A percentile compares a stretch with the other conserved stretches of the same genome.
Conservation (phyloP, 1,284 basidiomycete species). For the Leccinum insolens region DNA sequence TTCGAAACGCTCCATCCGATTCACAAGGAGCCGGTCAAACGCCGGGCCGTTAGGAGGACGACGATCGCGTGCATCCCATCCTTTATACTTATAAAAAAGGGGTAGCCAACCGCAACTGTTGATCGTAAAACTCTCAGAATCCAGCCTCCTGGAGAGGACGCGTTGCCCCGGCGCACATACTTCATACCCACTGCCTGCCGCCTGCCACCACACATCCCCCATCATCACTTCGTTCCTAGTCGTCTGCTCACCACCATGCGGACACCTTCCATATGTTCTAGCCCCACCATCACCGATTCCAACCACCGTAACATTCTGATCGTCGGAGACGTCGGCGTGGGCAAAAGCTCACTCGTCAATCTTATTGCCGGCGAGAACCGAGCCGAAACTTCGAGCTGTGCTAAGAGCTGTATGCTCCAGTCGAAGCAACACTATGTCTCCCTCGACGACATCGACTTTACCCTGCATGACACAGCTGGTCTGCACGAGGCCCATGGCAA, state of each 20-base stretch:
- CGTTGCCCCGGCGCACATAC: slow-evolving; percentile 1
- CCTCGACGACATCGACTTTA: slow-evolving; percentile 22
- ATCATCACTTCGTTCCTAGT: slow-evolving; percentile 4
- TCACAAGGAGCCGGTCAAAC: slow-evolving; percentile 10
- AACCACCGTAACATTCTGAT: slow-evolving; percentile 30
- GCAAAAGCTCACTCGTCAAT: slow-evolving; percentile 37
- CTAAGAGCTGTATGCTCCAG: slow-evolving; percentile 26
- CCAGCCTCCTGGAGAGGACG: slow-evolving; percentile 5
- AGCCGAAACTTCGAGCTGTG: slow-evolving; percentile 27
- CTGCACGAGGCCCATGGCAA: slow-evolving; percentile 38
- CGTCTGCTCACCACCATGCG: slow-evolving; percentile 18
- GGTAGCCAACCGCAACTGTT: neutral
- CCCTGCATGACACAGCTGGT: slow-evolving; percentile 43
- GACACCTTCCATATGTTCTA: slow-evolving; percentile 19
- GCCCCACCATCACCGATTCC: slow-evolving; percentile 17
- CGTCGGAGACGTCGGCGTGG: slow-evolving; percentile 33
- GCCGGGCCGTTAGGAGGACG: slow-evolving; percentile 9
- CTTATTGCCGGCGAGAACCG: slow-evolving; percentile 26
- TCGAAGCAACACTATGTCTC: slow-evolving; percentile 20
- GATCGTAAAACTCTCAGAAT: slow-evolving; percentile 2
- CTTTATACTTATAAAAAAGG: slow-evolving; percentile 22
- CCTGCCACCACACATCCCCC: slow-evolving; percentile 2
- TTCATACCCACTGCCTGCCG: neutral
- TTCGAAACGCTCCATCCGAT: slow-evolving; percentile 2
- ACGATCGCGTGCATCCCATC: slow-evolving; percentile 2